These are phyloP conservation scores for Pyracantha coccinea DNA, from an alignment of 331 rosid species.

Conservation along the genomic window DNA sequence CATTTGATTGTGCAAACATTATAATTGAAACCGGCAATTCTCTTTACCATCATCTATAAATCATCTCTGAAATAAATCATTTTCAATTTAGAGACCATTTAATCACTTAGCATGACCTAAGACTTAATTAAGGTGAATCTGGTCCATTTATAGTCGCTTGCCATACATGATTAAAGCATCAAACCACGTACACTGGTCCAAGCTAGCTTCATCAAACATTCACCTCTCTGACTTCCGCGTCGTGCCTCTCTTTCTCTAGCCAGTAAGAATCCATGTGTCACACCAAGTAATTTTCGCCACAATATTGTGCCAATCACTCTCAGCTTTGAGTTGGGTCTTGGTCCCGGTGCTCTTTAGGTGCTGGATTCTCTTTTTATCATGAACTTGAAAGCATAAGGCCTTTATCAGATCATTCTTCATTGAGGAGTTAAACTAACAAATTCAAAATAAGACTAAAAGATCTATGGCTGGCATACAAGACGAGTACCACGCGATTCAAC, in stretches of 20 bases:
- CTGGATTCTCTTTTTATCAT: constrained; percentile 20
- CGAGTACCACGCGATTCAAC: no score
- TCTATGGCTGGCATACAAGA: no score
- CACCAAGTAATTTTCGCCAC: constrained; percentile 13
- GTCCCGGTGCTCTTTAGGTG: constrained; percentile 18
- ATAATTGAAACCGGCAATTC: neutral
- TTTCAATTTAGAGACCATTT: no score
- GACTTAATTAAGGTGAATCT: neutral
- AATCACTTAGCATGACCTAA: neutral
- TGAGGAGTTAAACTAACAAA: neutral
- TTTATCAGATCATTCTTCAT: neutral
- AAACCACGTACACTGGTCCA: neutral
- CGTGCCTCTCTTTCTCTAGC: constrained; percentile 1
- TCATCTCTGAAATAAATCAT: no score
- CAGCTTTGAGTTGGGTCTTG: constrained; percentile 39
- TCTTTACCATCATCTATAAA: no score
- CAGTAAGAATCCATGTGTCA: constrained; percentile 21
- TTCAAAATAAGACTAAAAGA: neutral
- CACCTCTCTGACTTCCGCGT: constrained; percentile 23
- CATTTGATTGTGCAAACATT: no score
- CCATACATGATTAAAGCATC: neutral
- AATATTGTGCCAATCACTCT: constrained; percentile 36
- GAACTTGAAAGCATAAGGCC: neutral
- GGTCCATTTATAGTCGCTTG: neutral
- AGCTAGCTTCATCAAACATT: constrained; percentile 1